Percentiles rank a stretch among this genome's conserved stretches.
phyloP scores from a whole-genome alignment of 805 yeast genomes.

The Saccharomycodes ludwigii region DNA sequence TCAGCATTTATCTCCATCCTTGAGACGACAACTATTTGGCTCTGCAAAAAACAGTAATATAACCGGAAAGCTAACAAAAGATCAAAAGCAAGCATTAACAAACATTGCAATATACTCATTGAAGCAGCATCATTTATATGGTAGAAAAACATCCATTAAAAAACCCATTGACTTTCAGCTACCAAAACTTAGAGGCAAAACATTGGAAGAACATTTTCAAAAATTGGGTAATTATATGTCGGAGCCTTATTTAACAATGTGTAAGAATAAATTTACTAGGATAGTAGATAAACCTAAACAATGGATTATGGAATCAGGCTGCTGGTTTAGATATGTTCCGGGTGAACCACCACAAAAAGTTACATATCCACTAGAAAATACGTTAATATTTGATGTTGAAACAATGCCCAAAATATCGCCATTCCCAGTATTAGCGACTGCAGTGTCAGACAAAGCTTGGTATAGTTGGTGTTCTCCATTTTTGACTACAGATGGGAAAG shows the following conservation, averaged over 20 bases:
- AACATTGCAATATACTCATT: constrained; percentile 49
- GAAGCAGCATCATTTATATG: constrained; percentile 50
- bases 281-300: constrained; percentile 30
- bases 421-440: constrained; percentile 73
- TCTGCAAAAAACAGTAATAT: constrained; percentile 16
- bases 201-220: constrained; percentile 78
- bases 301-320: constrained; percentile 55
- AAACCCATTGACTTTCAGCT: constrained; percentile 46
- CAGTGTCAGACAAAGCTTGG: constrained; percentile 71
- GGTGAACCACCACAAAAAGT: constrained; percentile 46
- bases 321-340: constrained; percentile 61
- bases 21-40: constrained; percentile 49
- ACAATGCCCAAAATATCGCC: constrained; percentile 62
- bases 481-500: constrained; percentile 39
- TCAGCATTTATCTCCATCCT: constrained; percentile 50
- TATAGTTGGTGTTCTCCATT: constrained; percentile 92
- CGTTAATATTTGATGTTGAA: constrained; percentile 82
- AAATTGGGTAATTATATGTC: constrained; percentile 48
- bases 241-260: constrained; percentile 42
- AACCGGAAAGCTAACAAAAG: constrained; percentile 11
- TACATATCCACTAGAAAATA: constrained; percentile 55
- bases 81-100: constrained; percentile 25
- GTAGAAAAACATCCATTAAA: constrained; percentile 53
- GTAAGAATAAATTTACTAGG: constrained; percentile 33
- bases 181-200: constrained; percentile 62